phyloP scores from a whole-genome alignment of 306 rosid genomes.

The Bauhinia variegata region DNA sequence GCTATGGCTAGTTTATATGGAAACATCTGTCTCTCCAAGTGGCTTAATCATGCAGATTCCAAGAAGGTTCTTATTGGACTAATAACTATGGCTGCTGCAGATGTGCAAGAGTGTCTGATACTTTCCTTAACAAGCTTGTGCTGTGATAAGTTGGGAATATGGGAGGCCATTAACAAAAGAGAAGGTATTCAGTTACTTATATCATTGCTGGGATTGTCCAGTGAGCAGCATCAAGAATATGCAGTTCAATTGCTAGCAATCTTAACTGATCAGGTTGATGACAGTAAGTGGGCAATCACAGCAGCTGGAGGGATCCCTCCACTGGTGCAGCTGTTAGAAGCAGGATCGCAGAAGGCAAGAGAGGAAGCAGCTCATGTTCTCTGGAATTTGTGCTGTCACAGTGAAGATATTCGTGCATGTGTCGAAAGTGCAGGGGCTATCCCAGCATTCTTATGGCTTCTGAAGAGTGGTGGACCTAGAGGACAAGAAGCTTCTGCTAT shows the following conservation, averaged over 20 bases:
- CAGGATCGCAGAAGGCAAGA: constrained; percentile 89
- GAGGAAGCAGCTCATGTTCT: constrained; percentile 95
- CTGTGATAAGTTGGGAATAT: constrained; percentile 68
- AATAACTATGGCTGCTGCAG: constrained; percentile 80
- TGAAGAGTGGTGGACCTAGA: constrained; percentile 79
- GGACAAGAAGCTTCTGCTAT: constrained; percentile 91
- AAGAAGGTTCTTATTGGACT: constrained; percentile 90
- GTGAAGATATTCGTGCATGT: constrained; percentile 97
- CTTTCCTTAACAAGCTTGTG: constrained; percentile 81
- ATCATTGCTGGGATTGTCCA: constrained; percentile 78
- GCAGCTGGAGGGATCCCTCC: constrained; percentile 99
- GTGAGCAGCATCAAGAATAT: constrained; percentile 97
- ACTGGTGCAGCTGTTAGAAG: constrained; percentile 87
- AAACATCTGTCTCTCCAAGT: constrained; percentile 70
- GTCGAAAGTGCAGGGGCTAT: constrained; percentile 79
- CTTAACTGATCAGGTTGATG: constrained; percentile 86
- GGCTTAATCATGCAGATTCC: constrained; percentile 73
- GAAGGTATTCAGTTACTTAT: constrained; percentile 95
- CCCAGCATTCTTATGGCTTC: constrained; percentile 89
- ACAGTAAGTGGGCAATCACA: constrained; percentile 99
- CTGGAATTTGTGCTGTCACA: constrained; percentile 91
- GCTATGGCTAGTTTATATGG: constrained; percentile 97
- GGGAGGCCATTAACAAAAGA: constrained; percentile 91
- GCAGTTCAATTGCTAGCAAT: constrained; percentile 85
- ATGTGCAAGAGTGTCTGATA: constrained; percentile 80